Percentiles rank a stretch among this genome's conserved stretches.
Evolutionary conservation across 139 green algal species (phyloP).

Genomic region (Volvox africanus): DNA sequence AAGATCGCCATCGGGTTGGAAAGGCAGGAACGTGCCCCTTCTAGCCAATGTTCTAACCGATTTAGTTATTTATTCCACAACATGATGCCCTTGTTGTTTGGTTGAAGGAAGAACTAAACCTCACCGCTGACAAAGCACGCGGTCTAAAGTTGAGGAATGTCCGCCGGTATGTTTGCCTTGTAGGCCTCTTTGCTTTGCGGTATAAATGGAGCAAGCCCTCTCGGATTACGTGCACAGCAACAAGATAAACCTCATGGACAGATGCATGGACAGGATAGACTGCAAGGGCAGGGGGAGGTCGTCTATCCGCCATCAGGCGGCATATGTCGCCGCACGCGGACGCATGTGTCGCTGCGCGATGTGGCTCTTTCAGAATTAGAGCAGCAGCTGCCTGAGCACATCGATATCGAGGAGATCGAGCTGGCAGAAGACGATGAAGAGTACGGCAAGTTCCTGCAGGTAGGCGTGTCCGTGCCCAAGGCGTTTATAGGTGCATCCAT

Average conservation of each 20-base stretch:
- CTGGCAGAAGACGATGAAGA: constrained; percentile 43
- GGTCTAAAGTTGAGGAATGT: too few relatives aligned
- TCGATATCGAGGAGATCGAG: constrained; percentile 48
- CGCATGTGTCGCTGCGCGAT: constrained; percentile 48
- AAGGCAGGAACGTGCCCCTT: too few relatives aligned
- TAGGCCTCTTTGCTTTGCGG: too few relatives aligned
- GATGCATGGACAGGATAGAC: not conserved
- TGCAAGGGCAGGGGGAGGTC: not conserved
- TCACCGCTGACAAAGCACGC: too few relatives aligned
- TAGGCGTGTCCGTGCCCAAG: too few relatives aligned
- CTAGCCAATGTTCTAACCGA: too few relatives aligned
- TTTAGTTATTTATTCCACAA: too few relatives aligned
- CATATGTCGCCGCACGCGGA: constrained; percentile 47
- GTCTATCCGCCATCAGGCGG: not conserved
- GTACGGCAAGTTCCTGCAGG: constrained; percentile 49
- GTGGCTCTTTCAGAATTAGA: constrained; percentile 47
- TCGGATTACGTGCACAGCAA: not conserved
- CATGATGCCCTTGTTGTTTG: too few relatives aligned
- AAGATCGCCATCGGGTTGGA: too few relatives aligned
- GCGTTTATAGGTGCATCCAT: too few relatives aligned
- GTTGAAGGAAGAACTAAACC: too few relatives aligned
- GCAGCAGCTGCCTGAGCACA: constrained; percentile 47
- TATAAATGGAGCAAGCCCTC: not conserved
- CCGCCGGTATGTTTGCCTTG: too few relatives aligned
- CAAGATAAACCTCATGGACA: not conserved